A percentile compares a stretch with the other conserved stretches of the same genome.
Evolutionary conservation across 2,329 filamentous ascomycete species (phyloP).

Genomic region (Colletotrichum sp.): DNA sequence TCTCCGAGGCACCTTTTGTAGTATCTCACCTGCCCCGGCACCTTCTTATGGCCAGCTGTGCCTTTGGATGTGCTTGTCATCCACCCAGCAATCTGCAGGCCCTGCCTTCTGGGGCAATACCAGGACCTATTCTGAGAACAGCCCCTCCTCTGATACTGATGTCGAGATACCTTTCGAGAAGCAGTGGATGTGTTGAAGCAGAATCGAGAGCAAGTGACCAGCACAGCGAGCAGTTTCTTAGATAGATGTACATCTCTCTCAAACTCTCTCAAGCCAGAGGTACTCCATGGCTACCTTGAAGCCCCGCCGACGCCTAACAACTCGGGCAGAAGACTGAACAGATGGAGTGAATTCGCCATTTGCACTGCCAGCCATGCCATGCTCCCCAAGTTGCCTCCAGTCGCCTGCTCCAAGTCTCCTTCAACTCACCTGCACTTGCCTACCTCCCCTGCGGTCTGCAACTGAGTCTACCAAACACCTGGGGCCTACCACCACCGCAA

Average conservation of each 20-base stretch:
- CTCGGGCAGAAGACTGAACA: not conserved
- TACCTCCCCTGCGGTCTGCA: not conserved
- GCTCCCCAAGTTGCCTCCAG: not conserved
- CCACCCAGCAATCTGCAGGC: not conserved
- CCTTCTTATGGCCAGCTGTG: not conserved
- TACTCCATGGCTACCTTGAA: constrained; percentile 3
- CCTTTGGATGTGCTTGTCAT: not conserved
- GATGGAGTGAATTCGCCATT: constrained; percentile 5
- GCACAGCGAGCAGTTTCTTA: not conserved
- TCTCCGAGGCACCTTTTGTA: not conserved
- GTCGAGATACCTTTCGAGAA: not conserved
- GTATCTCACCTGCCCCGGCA: not conserved
- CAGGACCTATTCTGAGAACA: not conserved
- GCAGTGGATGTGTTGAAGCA: not conserved
- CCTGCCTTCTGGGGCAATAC: not conserved
- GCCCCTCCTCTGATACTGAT: not conserved
- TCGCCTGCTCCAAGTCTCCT: not conserved
- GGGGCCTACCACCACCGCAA: not conserved
- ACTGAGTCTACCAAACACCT: not conserved
- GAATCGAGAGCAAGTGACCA: not conserved
- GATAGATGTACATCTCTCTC: not conserved
- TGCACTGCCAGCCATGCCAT: not conserved
- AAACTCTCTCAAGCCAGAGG: not conserved
- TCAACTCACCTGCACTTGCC: not conserved
- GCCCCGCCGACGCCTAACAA: constrained; percentile 10